These are phyloP conservation scores for Graphilbum fragrans DNA, from an alignment of 2,329 filamentous ascomycete genomes.

Conservation along the genomic window DNA sequence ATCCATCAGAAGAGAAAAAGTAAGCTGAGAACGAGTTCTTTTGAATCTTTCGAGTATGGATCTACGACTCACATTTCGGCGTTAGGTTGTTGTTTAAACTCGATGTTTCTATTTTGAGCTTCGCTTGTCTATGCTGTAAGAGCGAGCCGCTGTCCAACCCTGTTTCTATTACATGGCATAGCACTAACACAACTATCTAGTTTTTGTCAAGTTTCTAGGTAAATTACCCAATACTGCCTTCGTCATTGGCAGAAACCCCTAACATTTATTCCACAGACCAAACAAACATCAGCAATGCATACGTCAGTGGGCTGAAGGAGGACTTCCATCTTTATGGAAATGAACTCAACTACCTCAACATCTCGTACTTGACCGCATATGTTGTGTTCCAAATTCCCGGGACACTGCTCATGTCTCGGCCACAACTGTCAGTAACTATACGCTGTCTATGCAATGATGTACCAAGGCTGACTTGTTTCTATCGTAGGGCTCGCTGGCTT, in stretches of 20 bases:
- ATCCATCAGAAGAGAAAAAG: constrained; percentile 18
- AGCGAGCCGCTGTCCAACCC: not conserved
- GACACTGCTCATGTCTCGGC: constrained; percentile 18
- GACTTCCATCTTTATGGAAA: constrained; percentile 24
- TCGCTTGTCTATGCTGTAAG: constrained; percentile 21
- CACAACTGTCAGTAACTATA: constrained; percentile 13
- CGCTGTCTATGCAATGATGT: not conserved
- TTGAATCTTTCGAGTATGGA: no score
- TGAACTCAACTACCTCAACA: constrained; percentile 26
- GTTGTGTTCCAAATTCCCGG: constrained; percentile 22
- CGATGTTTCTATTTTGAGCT: constrained; percentile 19
- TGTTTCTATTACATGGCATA: not conserved
- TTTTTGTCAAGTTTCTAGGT: constrained; percentile 22
- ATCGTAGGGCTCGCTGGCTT: constrained; percentile 16
- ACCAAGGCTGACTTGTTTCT: not conserved
- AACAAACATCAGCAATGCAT: constrained; percentile 23
- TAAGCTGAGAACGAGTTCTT: constrained; percentile 1
- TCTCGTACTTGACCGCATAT: constrained; percentile 26
- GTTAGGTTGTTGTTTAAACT: constrained; percentile 19
- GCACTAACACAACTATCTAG: constrained; percentile 6
- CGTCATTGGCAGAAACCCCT: not conserved
- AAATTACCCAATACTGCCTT: not conserved
- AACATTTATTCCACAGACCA: constrained; percentile 12
- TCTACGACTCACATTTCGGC: no score
- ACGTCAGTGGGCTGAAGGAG: constrained; percentile 25